phyloP scores from a whole-genome alignment of 2,329 filamentous ascomycete genomes.

The Sporothrix sp. region DNA sequence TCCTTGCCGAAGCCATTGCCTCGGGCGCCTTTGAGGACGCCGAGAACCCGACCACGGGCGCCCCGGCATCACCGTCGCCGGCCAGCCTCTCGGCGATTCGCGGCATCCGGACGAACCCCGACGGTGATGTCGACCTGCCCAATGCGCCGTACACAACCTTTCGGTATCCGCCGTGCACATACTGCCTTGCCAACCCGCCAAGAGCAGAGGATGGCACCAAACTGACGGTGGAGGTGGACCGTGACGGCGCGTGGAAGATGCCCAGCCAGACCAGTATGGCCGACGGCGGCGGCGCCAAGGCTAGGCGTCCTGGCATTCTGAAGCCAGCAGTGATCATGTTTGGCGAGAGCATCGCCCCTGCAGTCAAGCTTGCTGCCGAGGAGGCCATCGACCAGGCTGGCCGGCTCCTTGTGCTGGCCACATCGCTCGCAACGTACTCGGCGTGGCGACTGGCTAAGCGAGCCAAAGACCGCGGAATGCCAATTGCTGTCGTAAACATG shows the following conservation, averaged over 20 bases:
- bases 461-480: conserved; percentile 72
- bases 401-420: conserved; percentile 71
- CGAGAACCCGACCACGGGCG: conserved; percentile 64
- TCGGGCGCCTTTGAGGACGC: conserved; percentile 70
- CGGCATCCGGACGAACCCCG: conserved; percentile 78
- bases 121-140: conserved; percentile 87
- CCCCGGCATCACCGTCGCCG: conserved; percentile 25
- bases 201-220: conserved; percentile 40
- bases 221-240: conserved; percentile 57
- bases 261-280: conserved; percentile 29
- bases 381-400: conserved; percentile 67
- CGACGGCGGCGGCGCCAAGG: not conserved
- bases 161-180: conserved; percentile 80
- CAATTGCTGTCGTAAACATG: conserved; percentile 79
- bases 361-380: conserved; percentile 68
- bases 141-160: conserved; percentile 83
- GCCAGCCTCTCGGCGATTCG: conserved; percentile 2
- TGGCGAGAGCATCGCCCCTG: conserved; percentile 68
- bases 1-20: conserved; percentile 61
- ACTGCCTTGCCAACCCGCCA: conserved; percentile 59
- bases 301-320: conserved; percentile 61
- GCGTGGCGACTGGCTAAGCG: conserved; percentile 83
- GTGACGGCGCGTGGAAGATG: conserved; percentile 67
- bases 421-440: conserved; percentile 87
- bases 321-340: conserved; percentile 97